phyloP scores from a whole-genome alignment of 305 asterid genomes.

The Withania somnifera region DNA sequence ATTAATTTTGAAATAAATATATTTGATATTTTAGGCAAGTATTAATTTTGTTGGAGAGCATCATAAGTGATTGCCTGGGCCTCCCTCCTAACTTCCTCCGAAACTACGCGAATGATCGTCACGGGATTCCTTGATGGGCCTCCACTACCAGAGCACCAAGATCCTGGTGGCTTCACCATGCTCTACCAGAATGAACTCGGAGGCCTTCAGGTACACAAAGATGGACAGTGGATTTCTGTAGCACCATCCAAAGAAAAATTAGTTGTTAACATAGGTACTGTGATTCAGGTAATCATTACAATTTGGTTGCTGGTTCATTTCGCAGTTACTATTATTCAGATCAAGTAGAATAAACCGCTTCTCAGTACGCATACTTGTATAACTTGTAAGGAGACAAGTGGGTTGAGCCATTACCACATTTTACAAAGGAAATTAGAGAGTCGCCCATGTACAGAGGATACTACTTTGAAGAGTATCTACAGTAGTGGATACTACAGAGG shows the following conservation, averaged over 20 bases:
- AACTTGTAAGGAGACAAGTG: too few relatives aligned
- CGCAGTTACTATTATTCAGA: not conserved
- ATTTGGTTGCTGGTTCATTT: not conserved
- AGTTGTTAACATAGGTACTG: conserved; percentile 29
- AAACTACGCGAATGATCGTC: conserved; percentile 23
- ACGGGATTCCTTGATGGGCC: conserved; percentile 28
- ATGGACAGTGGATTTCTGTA: conserved; percentile 32
- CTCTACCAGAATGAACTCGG: conserved; percentile 38
- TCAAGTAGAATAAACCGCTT: too few relatives aligned
- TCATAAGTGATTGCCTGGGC: conserved; percentile 35
- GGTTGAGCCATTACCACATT: too few relatives aligned
- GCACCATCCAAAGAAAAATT: conserved; percentile 18
- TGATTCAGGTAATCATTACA: conserved; percentile 26
- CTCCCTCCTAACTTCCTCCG: conserved; percentile 29
- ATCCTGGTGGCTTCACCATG: conserved; percentile 28
- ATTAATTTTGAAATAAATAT: not conserved
- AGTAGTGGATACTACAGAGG: too few relatives aligned
- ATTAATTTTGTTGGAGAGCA: conserved; percentile 13
- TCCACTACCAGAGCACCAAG: conserved; percentile 31
- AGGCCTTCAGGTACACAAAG: conserved; percentile 30
- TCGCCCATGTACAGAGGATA: too few relatives aligned
- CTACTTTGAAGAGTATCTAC: too few relatives aligned
- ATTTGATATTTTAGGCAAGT: conserved; percentile 12
- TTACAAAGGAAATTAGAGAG: too few relatives aligned
- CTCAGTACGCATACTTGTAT: too few relatives aligned